Evolutionary conservation across 768 basidiomycete species (phyloP), one percentile per base, ranked within the genome.

Genomic region (Sporobolomyces pararoseus): DNA sequence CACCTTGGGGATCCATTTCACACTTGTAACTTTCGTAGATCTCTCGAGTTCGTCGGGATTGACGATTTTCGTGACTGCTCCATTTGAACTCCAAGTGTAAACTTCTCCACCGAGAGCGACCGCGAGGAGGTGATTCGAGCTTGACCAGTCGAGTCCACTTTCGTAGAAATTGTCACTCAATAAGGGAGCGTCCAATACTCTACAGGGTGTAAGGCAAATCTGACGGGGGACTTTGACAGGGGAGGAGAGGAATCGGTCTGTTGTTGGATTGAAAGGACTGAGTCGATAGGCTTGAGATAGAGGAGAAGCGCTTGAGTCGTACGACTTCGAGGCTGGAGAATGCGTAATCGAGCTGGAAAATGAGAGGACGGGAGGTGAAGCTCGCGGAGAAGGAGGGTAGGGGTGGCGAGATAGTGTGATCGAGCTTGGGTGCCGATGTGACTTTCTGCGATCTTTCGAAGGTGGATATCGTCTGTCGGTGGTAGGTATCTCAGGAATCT

Each of bases 161-260:
- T 52, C 29, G 63, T 64, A 64, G 29, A 53, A 64, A 39, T 64
- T 52, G 27, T 55, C 63, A 14, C 52, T 27, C 10, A 64, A 29
- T 5, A 27, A 23, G 4, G 63, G 63, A 4, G 63, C 63, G 52
- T 64, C 63, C 2, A 64, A 39, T 2, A 64, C 63, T 27, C 39
- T 7, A 37, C 52, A 64, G 3, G 63, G 63, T 1, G 37, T 34
- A 39, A 49, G 59, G 31, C 46, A 61, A 46, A 61, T 61, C 46
- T 47, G 32, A 32, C 59, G 59, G 12, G 59, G 59, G 1, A n/a
- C 29, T 21, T 10, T 32, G 27, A n/a, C 2, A 25, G 32, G 16
- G 19, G 34, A 23, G 16, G 52, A 25, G 21, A 64, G 52, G 39
- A 14, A 29, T 12, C 7, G 25, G 4, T 42, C 51, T 5, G 52